phyloP scores from a whole-genome alignment of 441 rosid species.

The Populus trichocarpa region DNA sequence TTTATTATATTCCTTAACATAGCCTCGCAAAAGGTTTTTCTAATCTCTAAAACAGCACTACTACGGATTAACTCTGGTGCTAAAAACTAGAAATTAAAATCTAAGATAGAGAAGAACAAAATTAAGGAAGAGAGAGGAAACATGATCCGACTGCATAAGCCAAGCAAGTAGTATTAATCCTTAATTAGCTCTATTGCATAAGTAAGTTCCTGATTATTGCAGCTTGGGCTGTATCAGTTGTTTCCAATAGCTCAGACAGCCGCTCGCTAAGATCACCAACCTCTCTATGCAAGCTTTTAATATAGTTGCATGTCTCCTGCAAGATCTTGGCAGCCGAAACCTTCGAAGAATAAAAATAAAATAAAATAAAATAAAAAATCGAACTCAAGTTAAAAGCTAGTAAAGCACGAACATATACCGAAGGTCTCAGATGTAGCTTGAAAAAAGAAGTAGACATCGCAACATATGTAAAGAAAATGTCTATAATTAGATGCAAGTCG shows the following conservation, averaged over 20 bases:
- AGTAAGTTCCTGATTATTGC: constrained; percentile 65
- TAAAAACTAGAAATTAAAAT: constrained; percentile 6
- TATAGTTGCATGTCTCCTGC: constrained; percentile 88
- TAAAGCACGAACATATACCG: not conserved
- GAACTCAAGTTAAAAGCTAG: not conserved
- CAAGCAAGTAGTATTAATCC: not conserved
- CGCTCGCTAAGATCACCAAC: constrained; percentile 85
- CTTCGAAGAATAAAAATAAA: constrained; percentile 23
- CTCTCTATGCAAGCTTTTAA: constrained; percentile 73
- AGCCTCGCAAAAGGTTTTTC: not conserved
- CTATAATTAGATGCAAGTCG: not conserved
- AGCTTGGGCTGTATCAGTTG: constrained; percentile 79
- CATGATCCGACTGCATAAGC: not conserved
- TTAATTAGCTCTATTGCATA: constrained; percentile 30
- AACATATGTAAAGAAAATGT: no score
- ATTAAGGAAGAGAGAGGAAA: not conserved
- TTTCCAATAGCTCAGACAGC: constrained; percentile 67
- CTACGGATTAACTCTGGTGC: not conserved
- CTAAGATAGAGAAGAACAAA: not conserved
- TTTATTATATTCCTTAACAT: not conserved
- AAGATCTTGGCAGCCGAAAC: constrained; percentile 70
- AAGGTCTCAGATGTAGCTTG: not conserved
- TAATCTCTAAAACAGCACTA: constrained; percentile 19
- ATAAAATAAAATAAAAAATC: not conserved
- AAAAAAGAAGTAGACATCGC: not conserved